Base-by-base conservation (phyloP, 495 filamentous ascomycete species). In the Neurospora tetrasperma region DNA sequence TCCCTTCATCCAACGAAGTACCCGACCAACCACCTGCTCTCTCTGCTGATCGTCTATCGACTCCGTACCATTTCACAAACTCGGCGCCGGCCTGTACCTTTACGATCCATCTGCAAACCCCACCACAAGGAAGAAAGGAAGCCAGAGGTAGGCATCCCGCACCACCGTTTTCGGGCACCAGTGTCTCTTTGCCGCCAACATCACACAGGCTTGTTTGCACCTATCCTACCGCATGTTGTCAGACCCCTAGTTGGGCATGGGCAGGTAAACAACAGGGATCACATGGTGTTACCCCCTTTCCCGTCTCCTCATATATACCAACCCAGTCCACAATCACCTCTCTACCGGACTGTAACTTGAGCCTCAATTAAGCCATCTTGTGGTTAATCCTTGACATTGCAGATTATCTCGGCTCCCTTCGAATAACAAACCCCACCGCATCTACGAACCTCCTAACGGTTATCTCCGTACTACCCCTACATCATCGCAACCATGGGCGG, bases 401-500 rank as follows among this genome's bases (percentile, higher is more conserved):
- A 66, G 54, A 66, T 9, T 66, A 31, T 10, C 54, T 35, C 54
- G 27, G 27, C 54, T 35, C 27, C 27, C 54, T 66, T 66, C 54
- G 27, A 66, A 66, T 18, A 66, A 18, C 23, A 66, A 35, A 31
- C 54, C 23, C 27, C 27, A 7, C 27, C 54, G 7, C 54, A 38
- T 66, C 27, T 66, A 66, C 54, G 14, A 42, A 73, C 71, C 70
- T 48, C 70, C 66, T n/a, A 46, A 66, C 54, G n/a, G 69, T 42
- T 68, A 46, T 69, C 39, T 42, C 48, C 54, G 54, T 12, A 18
- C 7, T 35, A 66, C 54, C 27, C 54, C 54, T 66, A 66, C 18
- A 72, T 42, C 41, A 54, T 35, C 66, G 2, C 48, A 73, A 79
- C 66, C 20, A 81, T 81, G 79, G 72, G 75, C 27, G 73, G 16